Conservation (phyloP, 2,329 filamentous ascomycete genomes). For the Pseudocercospora pini-densiflorae region DNA sequence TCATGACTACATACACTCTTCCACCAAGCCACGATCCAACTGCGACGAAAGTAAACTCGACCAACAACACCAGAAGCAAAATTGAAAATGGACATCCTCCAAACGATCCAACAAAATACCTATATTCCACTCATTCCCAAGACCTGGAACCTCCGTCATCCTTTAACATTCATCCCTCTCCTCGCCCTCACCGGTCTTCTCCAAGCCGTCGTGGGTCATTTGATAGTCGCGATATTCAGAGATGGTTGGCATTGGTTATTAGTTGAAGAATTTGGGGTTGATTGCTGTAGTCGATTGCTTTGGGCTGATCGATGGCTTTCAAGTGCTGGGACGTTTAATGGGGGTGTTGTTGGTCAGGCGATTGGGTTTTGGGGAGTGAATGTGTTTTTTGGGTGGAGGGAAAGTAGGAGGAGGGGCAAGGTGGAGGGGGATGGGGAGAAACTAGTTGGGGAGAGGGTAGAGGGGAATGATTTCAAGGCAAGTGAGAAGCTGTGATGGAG, state of each 20-base stretch:
- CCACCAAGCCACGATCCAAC: too few relatives aligned
- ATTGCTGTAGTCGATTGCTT: background rate
- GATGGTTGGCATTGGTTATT: background rate
- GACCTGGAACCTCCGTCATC: background rate
- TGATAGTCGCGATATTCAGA: background rate
- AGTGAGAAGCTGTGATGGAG: too few relatives aligned
- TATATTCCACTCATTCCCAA: background rate
- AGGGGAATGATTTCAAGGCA: too few relatives aligned
- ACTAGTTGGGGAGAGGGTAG: too few relatives aligned
- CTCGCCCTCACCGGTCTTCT: background rate
- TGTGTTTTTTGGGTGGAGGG: background rate
- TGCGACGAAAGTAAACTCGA: too few relatives aligned
- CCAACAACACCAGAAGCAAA: too few relatives aligned
- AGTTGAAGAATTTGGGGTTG: background rate
- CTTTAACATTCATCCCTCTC: background rate
- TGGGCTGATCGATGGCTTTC: background rate
- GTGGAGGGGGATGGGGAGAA: background rate
- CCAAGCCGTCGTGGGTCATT: background rate
- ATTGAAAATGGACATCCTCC: background rate
- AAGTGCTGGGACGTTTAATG: background rate
- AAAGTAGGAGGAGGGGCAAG: background rate
- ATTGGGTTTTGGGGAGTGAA: background rate
- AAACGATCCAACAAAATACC: background rate
- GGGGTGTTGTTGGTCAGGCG: background rate
- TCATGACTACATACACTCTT: too few relatives aligned